Percentiles rank a stretch among this genome's conserved stretches.
Conservation (phyloP, 2,329 filamentous ascomycete genomes). For the Fusarium sulawesiense region DNA sequence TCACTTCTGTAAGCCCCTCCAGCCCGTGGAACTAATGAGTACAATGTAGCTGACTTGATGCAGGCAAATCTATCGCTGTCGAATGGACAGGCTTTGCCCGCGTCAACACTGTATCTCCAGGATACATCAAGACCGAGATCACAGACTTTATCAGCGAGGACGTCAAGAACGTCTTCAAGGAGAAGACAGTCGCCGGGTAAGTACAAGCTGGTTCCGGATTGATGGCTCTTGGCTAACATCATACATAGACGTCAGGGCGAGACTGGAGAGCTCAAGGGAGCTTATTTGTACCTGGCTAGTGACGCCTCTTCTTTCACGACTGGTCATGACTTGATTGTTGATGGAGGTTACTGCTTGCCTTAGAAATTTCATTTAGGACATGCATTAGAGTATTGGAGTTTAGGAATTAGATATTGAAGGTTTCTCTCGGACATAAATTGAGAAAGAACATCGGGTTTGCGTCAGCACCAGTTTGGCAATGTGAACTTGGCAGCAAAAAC, state of each 20-base stretch:
- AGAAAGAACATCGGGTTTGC: neutral
- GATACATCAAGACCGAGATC: conserved; percentile 81
- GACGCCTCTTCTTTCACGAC: conserved; percentile 88
- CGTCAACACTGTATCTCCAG: conserved; percentile 77
- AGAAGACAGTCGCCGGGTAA: conserved; percentile 82
- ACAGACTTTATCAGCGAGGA: conserved; percentile 72
- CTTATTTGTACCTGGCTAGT: conserved; percentile 82
- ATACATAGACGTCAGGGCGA: conserved; percentile 72
- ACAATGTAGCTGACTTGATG: neutral
- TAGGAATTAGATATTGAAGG: neutral
- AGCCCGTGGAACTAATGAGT: neutral
- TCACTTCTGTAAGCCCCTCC: conserved; percentile 61
- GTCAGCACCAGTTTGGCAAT: neutral
- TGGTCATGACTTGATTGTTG: conserved; percentile 77
- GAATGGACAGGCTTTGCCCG: conserved; percentile 83
- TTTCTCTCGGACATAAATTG: neutral
- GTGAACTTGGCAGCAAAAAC: neutral
- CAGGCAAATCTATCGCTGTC: conserved; percentile 76
- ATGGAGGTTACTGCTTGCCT: conserved; percentile 75
- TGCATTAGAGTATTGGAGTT: conserved; percentile 8
- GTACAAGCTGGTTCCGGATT: conserved; percentile 38
- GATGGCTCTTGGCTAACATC: conserved; percentile 24
- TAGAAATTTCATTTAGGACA: conserved; percentile 41
- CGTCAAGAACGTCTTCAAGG: conserved; percentile 78
- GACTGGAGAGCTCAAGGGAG: conserved; percentile 81